Evolutionary conservation across 768 basidiomycete genomes (phyloP).

Genomic region (Mycena albidolilacea): DNA sequence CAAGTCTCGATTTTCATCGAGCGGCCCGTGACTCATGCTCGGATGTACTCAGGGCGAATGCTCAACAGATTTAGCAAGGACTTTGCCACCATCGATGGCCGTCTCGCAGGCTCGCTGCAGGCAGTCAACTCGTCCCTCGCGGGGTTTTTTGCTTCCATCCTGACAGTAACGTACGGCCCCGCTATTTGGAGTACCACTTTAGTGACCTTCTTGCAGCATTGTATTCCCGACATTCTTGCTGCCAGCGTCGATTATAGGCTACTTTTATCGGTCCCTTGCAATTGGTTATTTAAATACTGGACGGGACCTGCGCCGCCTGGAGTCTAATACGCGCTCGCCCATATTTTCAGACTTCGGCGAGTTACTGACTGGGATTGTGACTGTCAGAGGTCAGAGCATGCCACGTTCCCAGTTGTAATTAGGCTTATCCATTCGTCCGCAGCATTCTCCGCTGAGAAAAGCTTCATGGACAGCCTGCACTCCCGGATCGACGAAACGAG

Average conservation of each 20-base stretch:
- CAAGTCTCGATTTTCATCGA: too few relatives aligned
- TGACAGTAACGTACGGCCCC: constrained; percentile 74
- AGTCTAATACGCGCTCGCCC: constrained; percentile 88
- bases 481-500: constrained; percentile 68
- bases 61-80: constrained; percentile 84
- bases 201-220: constrained; percentile 59
- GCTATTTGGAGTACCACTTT: constrained; percentile 71
- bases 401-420: too few relatives aligned
- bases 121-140: constrained; percentile 85
- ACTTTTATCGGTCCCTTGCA: constrained; percentile 43
- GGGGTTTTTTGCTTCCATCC: constrained; percentile 80
- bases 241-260: constrained; percentile 67
- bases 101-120: constrained; percentile 77
- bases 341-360: constrained; percentile 87
- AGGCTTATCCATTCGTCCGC: background rate
- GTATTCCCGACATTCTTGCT: constrained; percentile 62
- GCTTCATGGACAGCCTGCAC: constrained; percentile 84
- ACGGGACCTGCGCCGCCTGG: constrained; percentile 90
- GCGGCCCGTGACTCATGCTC: too few relatives aligned
- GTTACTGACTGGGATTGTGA: constrained; percentile 89
- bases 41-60: constrained; percentile 73
- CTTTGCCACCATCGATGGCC: constrained; percentile 88
- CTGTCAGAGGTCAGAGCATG: constrained; percentile 70
- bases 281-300: constrained; percentile 85
- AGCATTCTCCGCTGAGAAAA: constrained; percentile 84